Conservation (phyloP, 2,329 filamentous ascomycete genomes). For the Ceratocystis lukuohia region DNA sequence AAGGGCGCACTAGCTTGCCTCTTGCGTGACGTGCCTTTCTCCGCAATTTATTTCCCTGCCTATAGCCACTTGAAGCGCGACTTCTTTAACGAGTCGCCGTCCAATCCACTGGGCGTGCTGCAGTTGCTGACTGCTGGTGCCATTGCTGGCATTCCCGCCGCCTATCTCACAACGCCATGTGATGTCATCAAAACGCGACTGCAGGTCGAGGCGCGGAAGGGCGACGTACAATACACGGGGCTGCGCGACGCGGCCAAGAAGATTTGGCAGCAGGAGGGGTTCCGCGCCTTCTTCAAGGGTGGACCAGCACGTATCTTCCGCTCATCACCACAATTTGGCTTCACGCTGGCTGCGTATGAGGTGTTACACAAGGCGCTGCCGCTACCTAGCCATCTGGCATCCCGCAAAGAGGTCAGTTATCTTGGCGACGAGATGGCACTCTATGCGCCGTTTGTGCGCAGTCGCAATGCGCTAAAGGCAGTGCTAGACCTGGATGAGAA, state of each 20-base stretch:
- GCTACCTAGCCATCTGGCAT: conserved; percentile 42
- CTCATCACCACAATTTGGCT: conserved; percentile 93
- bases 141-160: conserved; percentile 82
- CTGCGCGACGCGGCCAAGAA: conserved; percentile 74
- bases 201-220: conserved; percentile 94
- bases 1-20: conserved; percentile 92
- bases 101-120: conserved; percentile 76
- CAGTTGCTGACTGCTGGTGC: conserved; percentile 91
- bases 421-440: conserved; percentile 44
- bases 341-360: conserved; percentile 92
- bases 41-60: conserved; percentile 95
- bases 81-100: conserved; percentile 76
- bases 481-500: conserved; percentile 89
- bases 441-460: conserved; percentile 46
- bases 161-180: conserved; percentile 91
- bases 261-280: conserved; percentile 80
- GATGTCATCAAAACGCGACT: conserved; percentile 98
- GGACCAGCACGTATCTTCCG: conserved; percentile 88
- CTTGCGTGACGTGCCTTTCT: conserved; percentile 93
- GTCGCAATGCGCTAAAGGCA: conserved; percentile 86
- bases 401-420: conserved; percentile 38
- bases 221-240: conserved; percentile 75
- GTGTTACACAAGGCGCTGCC: conserved; percentile 59
- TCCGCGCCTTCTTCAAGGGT: conserved; percentile 96
- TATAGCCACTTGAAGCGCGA: conserved; percentile 92